Evolutionary conservation across 805 yeast species (phyloP).

Genomic region (Cyberlindnera euphorbiiphila): DNA sequence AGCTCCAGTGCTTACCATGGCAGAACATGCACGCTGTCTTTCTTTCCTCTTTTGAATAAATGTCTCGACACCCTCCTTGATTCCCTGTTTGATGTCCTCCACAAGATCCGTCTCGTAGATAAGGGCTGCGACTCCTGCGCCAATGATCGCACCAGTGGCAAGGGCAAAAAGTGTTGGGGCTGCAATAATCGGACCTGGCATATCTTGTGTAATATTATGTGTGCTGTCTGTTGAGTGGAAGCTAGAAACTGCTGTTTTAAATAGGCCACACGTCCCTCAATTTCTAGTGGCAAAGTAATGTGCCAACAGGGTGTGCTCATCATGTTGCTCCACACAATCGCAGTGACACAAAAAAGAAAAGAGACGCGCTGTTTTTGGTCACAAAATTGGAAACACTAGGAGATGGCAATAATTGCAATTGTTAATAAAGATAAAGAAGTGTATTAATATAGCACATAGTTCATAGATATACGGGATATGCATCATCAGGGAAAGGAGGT

Average conservation of each 20-base stretch:
- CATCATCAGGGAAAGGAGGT: constrained; percentile 2
- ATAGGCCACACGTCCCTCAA: too few species aligned
- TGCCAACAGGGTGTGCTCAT: too few species aligned
- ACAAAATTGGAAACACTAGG: too few species aligned
- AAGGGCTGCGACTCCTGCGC: constrained; percentile 9
- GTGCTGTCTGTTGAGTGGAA: neutral
- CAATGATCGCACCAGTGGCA: constrained; percentile 11
- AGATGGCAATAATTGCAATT: too few species aligned
- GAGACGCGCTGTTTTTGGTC: too few species aligned
- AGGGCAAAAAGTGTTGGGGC: constrained; percentile 9
- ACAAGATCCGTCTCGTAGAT: constrained; percentile 10
- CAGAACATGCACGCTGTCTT: neutral
- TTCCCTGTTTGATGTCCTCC: constrained; percentile 9
- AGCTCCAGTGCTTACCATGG: too few species aligned
- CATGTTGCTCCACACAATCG: neutral
- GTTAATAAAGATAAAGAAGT: neutral
- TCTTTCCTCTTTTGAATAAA: constrained; percentile 4
- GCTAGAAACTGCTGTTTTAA: too few species aligned
- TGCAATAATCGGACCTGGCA: constrained; percentile 7
- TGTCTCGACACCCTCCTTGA: constrained; percentile 6
- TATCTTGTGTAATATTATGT: neutral
- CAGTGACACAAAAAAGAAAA: neutral
- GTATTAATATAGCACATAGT: constrained; percentile 7
- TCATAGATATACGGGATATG: constrained; percentile 8
- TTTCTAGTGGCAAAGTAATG: too few species aligned